Base-by-base conservation (phyloP, 148 eudicot genomes). In the Selenicereus undatus region DNA sequence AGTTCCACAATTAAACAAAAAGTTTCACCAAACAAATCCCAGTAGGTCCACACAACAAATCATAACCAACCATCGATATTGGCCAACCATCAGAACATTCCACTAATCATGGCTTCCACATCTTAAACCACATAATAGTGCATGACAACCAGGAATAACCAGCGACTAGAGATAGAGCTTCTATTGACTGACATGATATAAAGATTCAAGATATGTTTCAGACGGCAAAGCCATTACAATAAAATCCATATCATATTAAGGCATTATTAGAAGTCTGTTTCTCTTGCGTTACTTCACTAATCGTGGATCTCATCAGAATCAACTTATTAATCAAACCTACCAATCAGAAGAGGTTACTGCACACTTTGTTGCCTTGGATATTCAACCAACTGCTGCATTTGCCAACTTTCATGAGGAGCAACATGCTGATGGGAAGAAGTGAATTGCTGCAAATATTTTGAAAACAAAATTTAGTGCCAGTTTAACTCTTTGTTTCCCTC, bases 371-470 rank as follows among this genome's bases (percentile, higher is more conserved):
- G 86, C 64, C 74, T 88, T 54, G 94, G 90, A 86, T 93, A 90
- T 48, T 87, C 86, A 76, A 87, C 95, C 81, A 93, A 89, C 81
- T 94, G 84, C 86, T 94, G 88, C 87, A 89, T 88, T 81, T 91
- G 84, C 97, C 97, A 95, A 91, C 93, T 93, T 81, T 95, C 96
- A 72, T 88, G 93, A 76, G 96, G 97, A 56, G 98, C 97, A 70
- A 91, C 86, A 80, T 90, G 90, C 58, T 89, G 89, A 81, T 93
- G 88, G 29, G 85, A 90, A 42, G 98, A 91, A 43, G 81, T 82
- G 79, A 84, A 90, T 81, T 88, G 80, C 98, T 94, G 91, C 89
- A 93, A 86, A 27, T 76, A 69, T 35, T 11, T 12, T 8, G 8
- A 27, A 36, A 45, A 73, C 39, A 76, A 71, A 72, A 71, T 26